Evolutionary conservation across 768 basidiomycete genomes (phyloP).

Genomic region (Leucocoprinus leucothites): DNA sequence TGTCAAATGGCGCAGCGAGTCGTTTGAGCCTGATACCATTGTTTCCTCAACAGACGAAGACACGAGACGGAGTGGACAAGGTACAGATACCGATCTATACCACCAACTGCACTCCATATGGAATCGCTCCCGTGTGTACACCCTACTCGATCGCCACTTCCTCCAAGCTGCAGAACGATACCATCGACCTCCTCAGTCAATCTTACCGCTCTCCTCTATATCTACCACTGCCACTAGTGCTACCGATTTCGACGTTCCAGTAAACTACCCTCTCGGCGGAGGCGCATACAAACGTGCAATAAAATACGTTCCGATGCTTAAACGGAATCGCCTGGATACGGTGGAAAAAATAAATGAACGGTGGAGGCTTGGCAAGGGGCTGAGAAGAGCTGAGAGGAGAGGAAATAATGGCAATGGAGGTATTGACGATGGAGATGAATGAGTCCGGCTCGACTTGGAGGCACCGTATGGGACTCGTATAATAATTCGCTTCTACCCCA

Average conservation of each 20-base stretch:
- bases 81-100: too few relatives aligned
- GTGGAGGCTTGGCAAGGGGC: conserved; percentile 70
- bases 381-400: conserved; percentile 37
- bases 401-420: conserved; percentile 18
- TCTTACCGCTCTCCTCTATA: conserved; percentile 26
- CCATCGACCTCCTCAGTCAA: conserved; percentile 32
- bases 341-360: conserved; percentile 75
- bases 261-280: too few relatives aligned
- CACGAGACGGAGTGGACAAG: conserved; percentile 35
- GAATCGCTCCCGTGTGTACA: too few relatives aligned
- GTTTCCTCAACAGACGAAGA: conserved; percentile 17
- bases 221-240: too few relatives aligned
- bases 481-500: too few relatives aligned
- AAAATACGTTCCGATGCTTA: conserved; percentile 67
- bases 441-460: too few relatives aligned
- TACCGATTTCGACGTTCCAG: too few relatives aligned
- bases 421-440: conserved; percentile 19
- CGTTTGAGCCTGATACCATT: conserved; percentile 30
- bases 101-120: too few relatives aligned
- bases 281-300: conserved; percentile 50
- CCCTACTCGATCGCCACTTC: too few relatives aligned
- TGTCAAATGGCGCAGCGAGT: conserved; percentile 67
- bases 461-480: too few relatives aligned
- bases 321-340: conserved; percentile 64
- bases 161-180: too few relatives aligned